Evolutionary conservation across 129 eudicot species (phyloP), one percentile per base, ranked within the genome.

Genomic region (Tanacetum coccineum): DNA sequence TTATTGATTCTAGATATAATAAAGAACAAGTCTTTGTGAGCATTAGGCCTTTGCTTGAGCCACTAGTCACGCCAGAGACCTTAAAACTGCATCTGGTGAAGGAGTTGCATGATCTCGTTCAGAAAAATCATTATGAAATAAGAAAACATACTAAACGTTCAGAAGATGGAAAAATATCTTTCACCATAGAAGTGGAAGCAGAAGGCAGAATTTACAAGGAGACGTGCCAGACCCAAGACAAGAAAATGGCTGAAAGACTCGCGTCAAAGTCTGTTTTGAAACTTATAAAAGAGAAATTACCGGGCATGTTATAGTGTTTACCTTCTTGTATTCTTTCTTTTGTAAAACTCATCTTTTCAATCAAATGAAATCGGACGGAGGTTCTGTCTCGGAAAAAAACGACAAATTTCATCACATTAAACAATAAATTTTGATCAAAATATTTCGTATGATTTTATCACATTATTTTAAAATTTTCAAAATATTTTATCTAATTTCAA

Each of bases 1-100:
- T 82, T 22, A 82, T 94, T 5, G 97, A 94, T 54, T 94, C 97
- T 0, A 90, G 96, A 3, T 83, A 76, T 28, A 59, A 80, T 47
- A 82, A 84, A 72, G 93, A 89, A 0, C 55, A 3, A 46, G 97
- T 87, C 32, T 82, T 87, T 65, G 22, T 42, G 11, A 73, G 97
- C 40, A 84, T 94, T 62, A 58, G 84, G 58, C 99, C 95, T 18
- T 87, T 89, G 21, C 80, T 94, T 14, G 99, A 89, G 75, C 99
- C 96, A 1, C 17, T 89, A 71, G 65, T 89, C 64, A 84, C 99
- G 0, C 97, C 90, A 0, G 88, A 84, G 74, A 87, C 96, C 0
- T 0, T 94, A 62, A 94, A 66, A 71, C 70, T 81, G 13, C 88
- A 89, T 22, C 97, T 97, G 0, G 81, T 70, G 1, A 81, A 73